Base-by-base conservation (phyloP, 345 rosid genomes). In the Eucalyptus tenuipes region DNA sequence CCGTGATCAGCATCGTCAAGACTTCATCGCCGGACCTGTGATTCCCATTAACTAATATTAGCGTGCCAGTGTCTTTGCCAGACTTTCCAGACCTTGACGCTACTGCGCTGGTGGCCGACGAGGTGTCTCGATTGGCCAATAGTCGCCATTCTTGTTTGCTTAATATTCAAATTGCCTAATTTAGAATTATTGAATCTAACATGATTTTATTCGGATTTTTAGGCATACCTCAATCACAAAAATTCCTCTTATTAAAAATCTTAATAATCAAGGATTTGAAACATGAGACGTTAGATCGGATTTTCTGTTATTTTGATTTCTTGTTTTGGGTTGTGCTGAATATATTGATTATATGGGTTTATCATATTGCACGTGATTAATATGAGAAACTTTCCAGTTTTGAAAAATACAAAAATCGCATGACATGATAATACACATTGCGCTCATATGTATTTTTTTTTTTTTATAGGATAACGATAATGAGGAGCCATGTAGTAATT, bases 31-130 rank as follows among this genome's bases (percentile, higher is more conserved):
- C 13, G 1, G 61, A 55, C 61, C 6, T 24, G 3, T 3, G 29
- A 55, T 55, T 55, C 29, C 61, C 27, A 24, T 10, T 9, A 22
- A 55, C 61, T 22, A 55, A 9, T 55, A 55, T 55, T 55, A 55
- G 61, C 6, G 3, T 55, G 61, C 61, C 29, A 24, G 13, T 4
- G 29, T 24, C 13, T 24, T 55, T 55, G 61, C 61, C 0, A 13
- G 61, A 55, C 27, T 55, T 55, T 55, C 61, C 13, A 55, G 3
- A 55, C 61, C 29, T 55, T 12, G 27, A 55, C 61, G 12, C 61
- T 20, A 10, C 1, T 8, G 61, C 61, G 6, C 0, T 29, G 61
- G 12, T 2, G 24, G 61, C 0, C 1, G 13, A 24, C 0, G 29
- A 55, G 13, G 61, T 24, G 29, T 55, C 29, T 4, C 13, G 5